phyloP scores from a whole-genome alignment of 495 filamentous ascomycete species.

The Hypoxylon subgilvum region DNA sequence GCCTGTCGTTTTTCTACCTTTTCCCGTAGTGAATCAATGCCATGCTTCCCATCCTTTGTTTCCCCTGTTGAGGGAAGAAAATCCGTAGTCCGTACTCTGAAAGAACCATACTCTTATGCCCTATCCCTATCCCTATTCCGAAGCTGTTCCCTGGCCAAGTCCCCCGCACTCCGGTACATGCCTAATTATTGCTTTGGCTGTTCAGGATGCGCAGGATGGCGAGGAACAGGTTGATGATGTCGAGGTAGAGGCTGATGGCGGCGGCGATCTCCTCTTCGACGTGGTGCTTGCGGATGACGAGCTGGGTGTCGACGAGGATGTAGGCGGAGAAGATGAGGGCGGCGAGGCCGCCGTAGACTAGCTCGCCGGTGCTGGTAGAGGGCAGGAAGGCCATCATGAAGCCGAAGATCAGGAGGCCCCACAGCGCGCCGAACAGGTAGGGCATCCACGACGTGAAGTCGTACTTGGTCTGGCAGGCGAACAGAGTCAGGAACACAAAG shows the following conservation, averaged over 20 bases:
- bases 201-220: conserved; percentile 90
- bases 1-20: too few relatives aligned
- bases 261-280: conserved; percentile 99
- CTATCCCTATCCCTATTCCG: not conserved
- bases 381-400: conserved; percentile 90
- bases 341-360: conserved; percentile 78
- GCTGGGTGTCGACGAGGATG: conserved; percentile 93
- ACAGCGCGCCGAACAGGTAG: conserved; percentile 88
- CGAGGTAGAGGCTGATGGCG: conserved; percentile 91
- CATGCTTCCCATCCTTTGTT: too few relatives aligned
- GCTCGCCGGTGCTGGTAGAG: conserved; percentile 74
- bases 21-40: too few relatives aligned
- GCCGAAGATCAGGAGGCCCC: conserved; percentile 89
- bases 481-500: conserved; percentile 89
- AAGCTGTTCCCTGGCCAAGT: not conserved
- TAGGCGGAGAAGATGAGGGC: conserved; percentile 92
- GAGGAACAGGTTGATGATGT: conserved; percentile 96
- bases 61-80: too few relatives aligned
- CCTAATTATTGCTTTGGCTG: conserved; percentile 82
- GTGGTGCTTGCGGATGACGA: conserved; percentile 93
- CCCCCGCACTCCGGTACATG: not conserved
- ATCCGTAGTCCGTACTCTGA: too few relatives aligned
- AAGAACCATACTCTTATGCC: too few relatives aligned
- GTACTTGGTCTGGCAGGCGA: conserved; percentile 97
- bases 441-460: conserved; percentile 98